Conservation (phyloP, 768 basidiomycete species). For the Royoungia palumana region DNA sequence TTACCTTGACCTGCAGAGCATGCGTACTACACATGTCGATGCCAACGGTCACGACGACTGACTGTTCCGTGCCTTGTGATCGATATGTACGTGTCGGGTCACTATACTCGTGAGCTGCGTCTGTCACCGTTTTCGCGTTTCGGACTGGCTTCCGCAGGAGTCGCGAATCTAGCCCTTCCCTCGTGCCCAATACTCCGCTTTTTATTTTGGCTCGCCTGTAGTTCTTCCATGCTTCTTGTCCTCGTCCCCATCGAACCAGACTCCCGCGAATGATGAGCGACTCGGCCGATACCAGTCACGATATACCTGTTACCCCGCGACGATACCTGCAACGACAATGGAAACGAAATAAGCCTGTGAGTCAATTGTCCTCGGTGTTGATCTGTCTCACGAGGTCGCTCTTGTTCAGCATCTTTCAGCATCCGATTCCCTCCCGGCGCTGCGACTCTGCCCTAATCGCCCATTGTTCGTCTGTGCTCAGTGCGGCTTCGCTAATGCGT, state of each 20-base stretch:
- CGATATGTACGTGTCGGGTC: slow-evolving; percentile 19
- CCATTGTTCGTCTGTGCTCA: slow-evolving; percentile 45
- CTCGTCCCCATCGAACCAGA: slow-evolving; percentile 3
- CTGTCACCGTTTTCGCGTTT: slow-evolving; percentile 24
- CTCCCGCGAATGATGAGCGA: slow-evolving; percentile 13
- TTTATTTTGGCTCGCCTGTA: slow-evolving; percentile 20
- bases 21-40: slow-evolving; percentile 25
- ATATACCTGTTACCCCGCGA: slow-evolving; percentile 23
- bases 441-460: slow-evolving; percentile 40
- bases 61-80: slow-evolving; percentile 20
- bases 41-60: slow-evolving; percentile 12
- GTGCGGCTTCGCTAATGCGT: slow-evolving; percentile 47
- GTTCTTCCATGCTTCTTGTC: slow-evolving; percentile 2
- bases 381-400: slow-evolving; percentile 15
- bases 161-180: slow-evolving; percentile 25
- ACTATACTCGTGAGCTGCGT: slow-evolving; percentile 8
- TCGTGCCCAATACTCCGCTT: slow-evolving; percentile 27
- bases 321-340: slow-evolving; percentile 40
- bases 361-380: slow-evolving; percentile 11
- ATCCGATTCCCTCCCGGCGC: slow-evolving; percentile 45
- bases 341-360: slow-evolving; percentile 41
- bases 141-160: slow-evolving; percentile 25
- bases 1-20: slow-evolving; percentile 15
- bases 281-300: slow-evolving; percentile 12
- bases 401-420: slow-evolving; percentile 39